A percentile compares a stretch with the other conserved stretches of the same genome.
These are phyloP conservation scores for Barbatosphaeria neglecta DNA, from an alignment of 495 filamentous ascomycete genomes.

Conservation along the genomic window DNA sequence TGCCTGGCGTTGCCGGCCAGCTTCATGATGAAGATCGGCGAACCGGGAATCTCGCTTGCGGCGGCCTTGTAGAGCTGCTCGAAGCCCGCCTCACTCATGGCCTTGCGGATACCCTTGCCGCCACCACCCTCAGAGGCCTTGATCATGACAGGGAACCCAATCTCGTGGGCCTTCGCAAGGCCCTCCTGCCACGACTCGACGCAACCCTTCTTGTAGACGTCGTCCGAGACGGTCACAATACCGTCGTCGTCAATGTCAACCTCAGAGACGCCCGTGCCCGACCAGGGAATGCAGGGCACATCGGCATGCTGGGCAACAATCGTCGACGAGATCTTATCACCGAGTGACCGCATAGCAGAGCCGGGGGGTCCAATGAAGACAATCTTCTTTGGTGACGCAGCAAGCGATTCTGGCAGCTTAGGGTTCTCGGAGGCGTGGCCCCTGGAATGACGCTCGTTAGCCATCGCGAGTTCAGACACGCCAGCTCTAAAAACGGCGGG, in stretches of 20 bases:
- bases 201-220: conserved; percentile 84
- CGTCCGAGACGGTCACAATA: conserved; percentile 83
- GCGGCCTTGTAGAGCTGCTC: conserved; percentile 80
- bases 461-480: too few species aligned
- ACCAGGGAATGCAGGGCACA: conserved; percentile 98
- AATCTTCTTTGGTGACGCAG: conserved; percentile 93
- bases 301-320: conserved; percentile 97
- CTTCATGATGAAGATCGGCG: conserved; percentile 99
- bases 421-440: conserved; percentile 99
- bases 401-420: conserved; percentile 87
- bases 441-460: too few species aligned
- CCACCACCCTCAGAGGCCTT: conserved; percentile 99
- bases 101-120: conserved; percentile 98
- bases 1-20: conserved; percentile 91
- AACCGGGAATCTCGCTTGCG: conserved; percentile 95
- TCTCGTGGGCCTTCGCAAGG: conserved; percentile 72
- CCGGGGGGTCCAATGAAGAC: conserved; percentile 97
- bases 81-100: conserved; percentile 76
- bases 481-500: too few species aligned
- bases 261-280: conserved; percentile 76
- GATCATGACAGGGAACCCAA: conserved; percentile 98
- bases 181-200: conserved; percentile 81
- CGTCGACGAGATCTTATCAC: conserved; percentile 99
- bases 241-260: conserved; percentile 69
- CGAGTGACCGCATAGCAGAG: conserved; percentile 95